Evolutionary conservation across 306 rosid species (phyloP).

Genomic region (Quercus engelmannii): DNA sequence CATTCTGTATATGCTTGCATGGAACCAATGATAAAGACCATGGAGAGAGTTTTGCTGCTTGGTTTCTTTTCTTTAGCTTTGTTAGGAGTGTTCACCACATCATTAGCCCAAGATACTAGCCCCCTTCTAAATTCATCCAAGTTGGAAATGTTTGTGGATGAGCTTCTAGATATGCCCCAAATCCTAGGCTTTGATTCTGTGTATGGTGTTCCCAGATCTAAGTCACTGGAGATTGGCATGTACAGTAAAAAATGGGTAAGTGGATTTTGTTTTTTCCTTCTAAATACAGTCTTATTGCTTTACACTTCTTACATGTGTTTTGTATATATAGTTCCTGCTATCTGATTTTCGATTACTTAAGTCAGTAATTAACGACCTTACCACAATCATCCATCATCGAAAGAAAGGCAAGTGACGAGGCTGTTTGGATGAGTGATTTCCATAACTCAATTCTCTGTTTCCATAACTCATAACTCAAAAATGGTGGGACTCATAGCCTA

Average conservation of each 20-base stretch:
- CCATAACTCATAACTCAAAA: too few relatives aligned
- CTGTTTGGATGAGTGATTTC: too few relatives aligned
- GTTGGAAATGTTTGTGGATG: slow-evolving; percentile 45
- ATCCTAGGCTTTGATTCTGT: slow-evolving; percentile 26
- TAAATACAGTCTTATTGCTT: not conserved
- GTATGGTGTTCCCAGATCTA: slow-evolving; percentile 29
- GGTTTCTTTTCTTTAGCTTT: not conserved
- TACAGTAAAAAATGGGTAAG: slow-evolving; percentile 43
- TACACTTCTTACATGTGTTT: too few relatives aligned
- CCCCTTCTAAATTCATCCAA: slow-evolving; percentile 14
- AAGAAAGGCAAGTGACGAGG: too few relatives aligned
- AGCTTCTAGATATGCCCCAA: slow-evolving; percentile 37
- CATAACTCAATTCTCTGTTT: too few relatives aligned
- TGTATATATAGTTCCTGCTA: too few relatives aligned
- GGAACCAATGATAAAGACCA: not conserved
- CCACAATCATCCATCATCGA: too few relatives aligned
- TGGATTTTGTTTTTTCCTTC: not conserved
- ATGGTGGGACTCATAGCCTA: too few relatives aligned
- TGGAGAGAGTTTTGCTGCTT: not conserved
- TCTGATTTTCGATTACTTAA: too few relatives aligned
- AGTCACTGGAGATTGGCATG: slow-evolving; percentile 42
- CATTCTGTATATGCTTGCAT: not conserved
- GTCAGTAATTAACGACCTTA: too few relatives aligned
- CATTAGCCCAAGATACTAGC: slow-evolving; percentile 4
- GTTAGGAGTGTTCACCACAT: not conserved